phyloP scores from a whole-genome alignment of 1,139 yeast species.

The Blastobotrys capitulatus region DNA sequence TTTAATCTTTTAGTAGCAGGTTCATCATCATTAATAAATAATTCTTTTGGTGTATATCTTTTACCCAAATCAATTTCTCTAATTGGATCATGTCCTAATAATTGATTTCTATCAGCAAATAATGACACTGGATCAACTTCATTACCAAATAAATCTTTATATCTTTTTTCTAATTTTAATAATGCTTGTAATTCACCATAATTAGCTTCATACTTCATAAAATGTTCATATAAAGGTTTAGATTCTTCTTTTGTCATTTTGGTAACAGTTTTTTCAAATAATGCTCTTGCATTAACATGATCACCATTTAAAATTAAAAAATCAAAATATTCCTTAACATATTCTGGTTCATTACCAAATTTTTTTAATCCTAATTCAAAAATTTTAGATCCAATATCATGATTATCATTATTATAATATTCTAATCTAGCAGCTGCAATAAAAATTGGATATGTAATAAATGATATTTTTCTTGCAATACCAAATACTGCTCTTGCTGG shows the following conservation, averaged over 20 bases:
- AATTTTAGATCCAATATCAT: constrained; percentile 67
- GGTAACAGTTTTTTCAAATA: constrained; percentile 63
- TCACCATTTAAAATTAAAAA: constrained; percentile 70
- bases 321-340: constrained; percentile 63
- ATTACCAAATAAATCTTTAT: constrained; percentile 59
- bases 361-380: constrained; percentile 74
- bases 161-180: constrained; percentile 60
- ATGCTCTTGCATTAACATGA: constrained; percentile 73
- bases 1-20: constrained; percentile 13
- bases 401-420: constrained; percentile 52
- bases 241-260: constrained; percentile 37
- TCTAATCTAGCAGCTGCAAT: constrained; percentile 83
- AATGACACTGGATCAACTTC: constrained; percentile 23
- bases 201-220: constrained; percentile 48
- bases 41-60: not conserved
- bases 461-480: constrained; percentile 64
- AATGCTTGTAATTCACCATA: constrained; percentile 67
- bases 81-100: constrained; percentile 41
- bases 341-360: constrained; percentile 49
- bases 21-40: not conserved
- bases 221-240: constrained; percentile 43
- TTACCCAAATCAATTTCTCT: constrained; percentile 38
- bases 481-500: constrained; percentile 45
- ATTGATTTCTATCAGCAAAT: constrained; percentile 39
- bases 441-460: constrained; percentile 70